Conservation (phyloP, 768 basidiomycete genomes). For the Stropharia rugosoannulata region DNA sequence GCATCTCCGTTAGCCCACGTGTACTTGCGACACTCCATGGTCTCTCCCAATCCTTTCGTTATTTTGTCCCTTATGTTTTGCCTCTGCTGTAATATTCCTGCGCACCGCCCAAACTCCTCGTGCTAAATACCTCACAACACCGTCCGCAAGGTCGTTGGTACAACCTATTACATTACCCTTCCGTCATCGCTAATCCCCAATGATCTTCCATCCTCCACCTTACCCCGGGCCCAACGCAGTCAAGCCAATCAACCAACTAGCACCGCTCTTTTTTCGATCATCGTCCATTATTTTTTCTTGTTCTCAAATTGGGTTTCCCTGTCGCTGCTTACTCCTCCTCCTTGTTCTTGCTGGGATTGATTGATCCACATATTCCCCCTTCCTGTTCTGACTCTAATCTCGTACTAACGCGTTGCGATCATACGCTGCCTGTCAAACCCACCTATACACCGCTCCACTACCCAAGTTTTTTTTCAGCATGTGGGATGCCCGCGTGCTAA, state of each 20-base stretch:
- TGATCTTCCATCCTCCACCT: background rate
- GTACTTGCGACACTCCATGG: background rate
- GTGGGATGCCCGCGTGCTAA: background rate
- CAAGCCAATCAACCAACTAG: background rate
- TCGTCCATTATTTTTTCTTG: constrained; percentile 1
- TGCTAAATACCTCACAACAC: background rate
- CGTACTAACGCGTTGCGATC: background rate
- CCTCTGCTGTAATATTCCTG: background rate
- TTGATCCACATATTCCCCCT: background rate
- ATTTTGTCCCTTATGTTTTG: background rate
- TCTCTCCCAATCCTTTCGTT: constrained; percentile 1
- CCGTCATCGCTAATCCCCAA: background rate
- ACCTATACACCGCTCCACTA: background rate
- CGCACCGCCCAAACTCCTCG: background rate
- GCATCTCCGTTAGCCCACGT: background rate
- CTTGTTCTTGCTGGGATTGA: background rate
- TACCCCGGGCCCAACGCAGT: background rate
- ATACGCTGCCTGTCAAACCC: background rate
- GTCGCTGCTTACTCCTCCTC: background rate
- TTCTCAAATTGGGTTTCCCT: background rate
- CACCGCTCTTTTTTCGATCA: background rate
- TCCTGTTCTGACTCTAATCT: background rate
- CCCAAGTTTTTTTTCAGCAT: background rate
- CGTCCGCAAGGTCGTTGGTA: background rate
- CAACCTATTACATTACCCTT: background rate